Base-by-base conservation (phyloP, 768 basidiomycete genomes). In the Phylloporus sp. region DNA sequence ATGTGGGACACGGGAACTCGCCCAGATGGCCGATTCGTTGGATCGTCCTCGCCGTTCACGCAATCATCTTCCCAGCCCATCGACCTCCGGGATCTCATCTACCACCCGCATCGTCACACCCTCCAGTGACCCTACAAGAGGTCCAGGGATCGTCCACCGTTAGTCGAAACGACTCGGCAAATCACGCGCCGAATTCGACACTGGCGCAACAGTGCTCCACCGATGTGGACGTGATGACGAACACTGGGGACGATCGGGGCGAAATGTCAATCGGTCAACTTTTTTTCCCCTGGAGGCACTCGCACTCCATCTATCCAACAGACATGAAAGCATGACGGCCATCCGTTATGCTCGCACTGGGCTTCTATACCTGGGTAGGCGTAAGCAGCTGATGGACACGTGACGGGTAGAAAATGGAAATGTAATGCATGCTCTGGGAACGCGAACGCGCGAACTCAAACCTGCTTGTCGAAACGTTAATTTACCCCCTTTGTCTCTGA, bases 401-500 rank as follows among this genome's bases (percentile, higher is more conserved):
- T 20, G n/a, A n/a, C n/a, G 33, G 20, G 33, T 3, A n/a, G 18
- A 20, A 23, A 53, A 54, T 50, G 36, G 55, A 45, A 60, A 48
- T 43, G 18, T 28, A 26, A 20, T 34, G 26, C 18, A 32, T 29
- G 26, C 27, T 15, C 20, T 5, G 24, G 38, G 18, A 26, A 32
- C 32, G 35, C 17, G 38, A 42, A 37, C 27, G 41, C n/a, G 10
- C 36, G 39, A 50, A 57, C 48, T 42, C 44, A 48, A 50, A 37
- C 47, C 14, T 5, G 8, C 43, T 31, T 13, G 40, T 26, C 45
- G 21, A 44, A 50, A 62, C 47, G 53, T 44, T 48, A 46, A 48
- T 23, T 31, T 42, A 4, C 9, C 27, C 22, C 27, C 29, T 18
- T 29, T 27, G 27, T 17, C 21, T 42, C n/a, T 42, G 35, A 10